Base-by-base conservation (phyloP, 176 grass and related monocot genomes). In the Cenchrus purpureus region DNA sequence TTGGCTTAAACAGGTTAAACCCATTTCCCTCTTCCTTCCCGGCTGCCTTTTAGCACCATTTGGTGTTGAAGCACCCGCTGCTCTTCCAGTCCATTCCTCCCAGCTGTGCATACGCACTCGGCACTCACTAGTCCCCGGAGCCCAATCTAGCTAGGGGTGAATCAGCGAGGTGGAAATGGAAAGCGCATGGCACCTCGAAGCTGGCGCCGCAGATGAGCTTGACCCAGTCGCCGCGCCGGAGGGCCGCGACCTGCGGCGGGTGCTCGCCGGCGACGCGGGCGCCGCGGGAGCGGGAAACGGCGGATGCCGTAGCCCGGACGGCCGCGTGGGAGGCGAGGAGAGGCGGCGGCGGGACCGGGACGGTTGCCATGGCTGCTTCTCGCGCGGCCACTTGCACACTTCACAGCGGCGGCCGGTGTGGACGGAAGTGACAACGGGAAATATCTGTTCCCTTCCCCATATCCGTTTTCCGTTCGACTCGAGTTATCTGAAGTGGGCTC, bases 201-300 rank as follows among this genome's bases (percentile, higher is more conserved):
- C 96, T 95, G 85, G 96, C 96, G 85, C 96, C 91, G 77, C 96
- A 98, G 83, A 95, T 98, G 83, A 98, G 89, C 91, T 98, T 98
- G 31, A 95, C 93, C 96, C 96, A 95, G 68, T 98, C 74, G 32
- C 96, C 96, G 31, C 87, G 87, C 46, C 80, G 82, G 81, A 98
- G 95, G 2, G 95, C 92, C 15, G 85, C 84, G 8, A 98, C 84
- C 73, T 88, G 92, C 66, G 85, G 71, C 3, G 87, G 87, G 53
- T 75, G 72, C 55, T 77, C 52, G 10, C 82, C 84, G 28, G 55
- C 6, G 15, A 75, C 25, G 63, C 79, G 43, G 34, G 5, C 63
- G 20, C 74, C 60, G 52, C 49, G 1, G 50, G 25, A 1, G 28
- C 46, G 20, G 25, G 31, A 76, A 10, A 73, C 17, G 68, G 9